Base-by-base conservation (phyloP, 1,284 basidiomycete species). In the Pascua sp. region DNA sequence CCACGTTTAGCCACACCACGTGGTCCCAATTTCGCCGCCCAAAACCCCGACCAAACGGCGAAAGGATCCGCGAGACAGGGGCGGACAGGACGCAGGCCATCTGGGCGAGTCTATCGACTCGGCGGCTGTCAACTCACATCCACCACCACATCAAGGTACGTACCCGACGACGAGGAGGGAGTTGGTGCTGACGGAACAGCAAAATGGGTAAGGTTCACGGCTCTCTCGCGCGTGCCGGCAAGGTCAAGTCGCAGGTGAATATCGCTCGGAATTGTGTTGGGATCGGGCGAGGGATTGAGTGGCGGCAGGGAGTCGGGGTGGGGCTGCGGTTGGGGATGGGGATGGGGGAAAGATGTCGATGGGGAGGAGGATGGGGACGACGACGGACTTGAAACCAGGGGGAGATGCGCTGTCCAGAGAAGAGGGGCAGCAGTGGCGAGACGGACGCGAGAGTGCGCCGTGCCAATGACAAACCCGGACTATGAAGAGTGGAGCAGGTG, bases 211-310 rank as follows among this genome's bases (percentile, higher is more conserved):
- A 82, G 77, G 95, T 97, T 82, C 94, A 98, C 90, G 94, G 95
- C 81, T 97, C 94, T 78, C 92, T 98, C 82, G 94, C 94, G 81
- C 94, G 95, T 86, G 94, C 93, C 80, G 94, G 93, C 81, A 97
- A 98, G 87, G 94, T 98, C 86, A 96, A 91, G 84, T 91, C 89
- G 72, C 92, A 96, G 82, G 73, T 76, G 65, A 66, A 69, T 68
- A 55, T 55, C 48, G 41, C 8, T 50, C 18, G n/a, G n/a, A n/a
- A n/a, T n/a, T n/a, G n/a, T n/a, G n/a, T n/a, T n/a, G n/a, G n/a
- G n/a, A n/a, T 51, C 45, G 46, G 13, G 7, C 24, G 24, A 7
- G 24, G n/a, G 24, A 7, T 32, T 32, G 51, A 46, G 12, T 17
- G 11, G 45, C 42, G 49, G 12, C 39, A 50, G 17, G 12, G 42